A percentile compares a stretch with the other conserved stretches of the same genome.
Conservation (phyloP, 495 filamentous ascomycete genomes). For the Penicillium cinerascens region DNA sequence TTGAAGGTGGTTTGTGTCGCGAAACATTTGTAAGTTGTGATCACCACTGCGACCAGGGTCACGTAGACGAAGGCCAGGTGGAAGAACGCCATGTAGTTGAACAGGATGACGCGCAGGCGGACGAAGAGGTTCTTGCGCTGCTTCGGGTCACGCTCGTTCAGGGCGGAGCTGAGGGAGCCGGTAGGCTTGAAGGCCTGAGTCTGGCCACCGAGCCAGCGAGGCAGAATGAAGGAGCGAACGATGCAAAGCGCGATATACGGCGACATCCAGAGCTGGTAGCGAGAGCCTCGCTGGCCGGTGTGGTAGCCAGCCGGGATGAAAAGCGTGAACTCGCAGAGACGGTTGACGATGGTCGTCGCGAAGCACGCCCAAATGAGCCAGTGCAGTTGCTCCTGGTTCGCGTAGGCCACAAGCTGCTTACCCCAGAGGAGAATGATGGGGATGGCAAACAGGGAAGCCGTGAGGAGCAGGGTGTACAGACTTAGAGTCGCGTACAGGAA, state of each 20-base stretch:
- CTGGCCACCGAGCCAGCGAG: slow-evolving; percentile 38
- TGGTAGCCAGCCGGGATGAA: slow-evolving; percentile 45
- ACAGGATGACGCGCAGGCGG: slow-evolving; percentile 28
- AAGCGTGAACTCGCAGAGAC: slow-evolving; percentile 41
- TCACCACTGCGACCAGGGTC: slow-evolving; percentile 33
- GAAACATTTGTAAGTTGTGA: slow-evolving; percentile 37
- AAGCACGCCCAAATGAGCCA: slow-evolving; percentile 49
- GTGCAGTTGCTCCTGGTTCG: slow-evolving; percentile 39
- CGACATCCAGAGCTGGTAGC: slow-evolving; percentile 45
- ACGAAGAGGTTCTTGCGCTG: slow-evolving; percentile 27
- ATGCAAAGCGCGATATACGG: slow-evolving; percentile 44
- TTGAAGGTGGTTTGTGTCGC: slow-evolving; percentile 20
- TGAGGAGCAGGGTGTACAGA: slow-evolving; percentile 41
- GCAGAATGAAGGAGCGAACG: slow-evolving; percentile 42
- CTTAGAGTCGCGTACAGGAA: slow-evolving; percentile 45
- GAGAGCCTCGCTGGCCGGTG: slow-evolving; percentile 38
- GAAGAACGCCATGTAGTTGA: slow-evolving; percentile 38
- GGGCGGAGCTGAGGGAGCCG: slow-evolving; percentile 27
- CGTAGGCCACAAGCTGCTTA: slow-evolving; percentile 42
- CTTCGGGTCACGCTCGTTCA: slow-evolving; percentile 34
- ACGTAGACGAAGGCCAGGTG: slow-evolving; percentile 40
- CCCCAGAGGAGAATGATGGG: slow-evolving; percentile 46
- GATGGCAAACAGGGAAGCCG: slow-evolving; percentile 41
- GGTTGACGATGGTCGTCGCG: slow-evolving; percentile 35
- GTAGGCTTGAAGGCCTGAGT: slow-evolving; percentile 38